Conservation (phyloP, 257 asterid species). For the Rauvolfia tetraphylla region DNA sequence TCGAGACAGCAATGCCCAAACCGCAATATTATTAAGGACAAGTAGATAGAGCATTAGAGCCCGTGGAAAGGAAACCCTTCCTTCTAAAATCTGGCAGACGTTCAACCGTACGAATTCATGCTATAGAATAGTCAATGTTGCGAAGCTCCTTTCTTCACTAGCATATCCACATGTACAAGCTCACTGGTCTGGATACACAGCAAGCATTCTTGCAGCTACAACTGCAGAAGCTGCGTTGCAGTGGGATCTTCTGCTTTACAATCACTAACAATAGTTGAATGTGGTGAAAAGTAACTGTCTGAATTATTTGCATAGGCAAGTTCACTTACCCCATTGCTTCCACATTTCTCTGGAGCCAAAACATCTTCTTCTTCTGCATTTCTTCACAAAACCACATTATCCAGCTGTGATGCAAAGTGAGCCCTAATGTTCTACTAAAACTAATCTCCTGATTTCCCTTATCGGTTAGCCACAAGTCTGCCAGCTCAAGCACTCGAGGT, state of each 20-base stretch:
- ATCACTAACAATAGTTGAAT: background rate
- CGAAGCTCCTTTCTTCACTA: background rate
- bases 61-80: background rate
- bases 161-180: background rate
- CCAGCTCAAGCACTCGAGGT: background rate
- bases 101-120: background rate
- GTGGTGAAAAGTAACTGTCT: background rate
- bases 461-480: too few species aligned
- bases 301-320: background rate
- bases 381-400: background rate
- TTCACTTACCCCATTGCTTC: background rate
- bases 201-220: background rate
- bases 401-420: background rate
- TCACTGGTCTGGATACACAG: too few species aligned
- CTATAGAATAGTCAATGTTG: background rate
- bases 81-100: background rate
- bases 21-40: background rate
- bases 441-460: too few species aligned
- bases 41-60: background rate
- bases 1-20: background rate
- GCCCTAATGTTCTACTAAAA: background rate
- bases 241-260: background rate
- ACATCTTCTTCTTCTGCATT: background rate
- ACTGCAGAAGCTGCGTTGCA: background rate
- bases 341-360: background rate